Base-by-base conservation (phyloP, 164 flowering plant genomes). In the Protea cynaroides region DNA sequence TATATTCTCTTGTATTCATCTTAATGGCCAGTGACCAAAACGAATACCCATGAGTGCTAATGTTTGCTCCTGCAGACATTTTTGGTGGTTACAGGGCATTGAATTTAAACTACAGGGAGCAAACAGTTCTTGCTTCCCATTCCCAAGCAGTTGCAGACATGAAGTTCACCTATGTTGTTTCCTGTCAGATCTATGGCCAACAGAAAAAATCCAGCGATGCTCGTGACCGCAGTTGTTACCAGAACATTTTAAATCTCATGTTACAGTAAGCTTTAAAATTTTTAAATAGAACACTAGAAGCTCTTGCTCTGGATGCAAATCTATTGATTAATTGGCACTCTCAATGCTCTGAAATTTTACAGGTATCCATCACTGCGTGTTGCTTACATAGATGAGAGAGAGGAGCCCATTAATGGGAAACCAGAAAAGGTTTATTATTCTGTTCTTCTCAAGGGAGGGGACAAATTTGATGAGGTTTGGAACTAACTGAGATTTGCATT, bases 101-200 rank as follows among this genome's bases (percentile, higher is more conserved):
- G 63, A 82, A 80, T 49, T 52, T 49, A 46, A 61, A 63, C 63
- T 70, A 76, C 52, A 69, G 66, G 17, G 76, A 81, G 8, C 67
- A 71, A 25, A 75, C 58, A 64, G 63, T 37, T 44, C 63, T 74
- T 51, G 58, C 61, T 63, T 83, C 82, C 29, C 76, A 38, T 65
- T 80, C 86, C 40, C 82, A 76, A 67, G 99, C 99, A 56, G 71
- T 92, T 19, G 90, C 94, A 11, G 96, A 92, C 81, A 69, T 92
- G 79, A 95, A 95, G 79, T 95, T 95, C 79, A 95, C 97, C 23
- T 95, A 92, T 75, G 97, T 95, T 72, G 99, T 95, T 67, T 95
- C 99, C 54, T 95, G 99, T 75, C 99, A 95, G 73, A 63, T 89
- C 23, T 95, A 90, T 77, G 99, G 99, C 56, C 73, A 77, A 71